Base-by-base conservation (phyloP, 768 basidiomycete genomes). In the Collybia mongolica region DNA sequence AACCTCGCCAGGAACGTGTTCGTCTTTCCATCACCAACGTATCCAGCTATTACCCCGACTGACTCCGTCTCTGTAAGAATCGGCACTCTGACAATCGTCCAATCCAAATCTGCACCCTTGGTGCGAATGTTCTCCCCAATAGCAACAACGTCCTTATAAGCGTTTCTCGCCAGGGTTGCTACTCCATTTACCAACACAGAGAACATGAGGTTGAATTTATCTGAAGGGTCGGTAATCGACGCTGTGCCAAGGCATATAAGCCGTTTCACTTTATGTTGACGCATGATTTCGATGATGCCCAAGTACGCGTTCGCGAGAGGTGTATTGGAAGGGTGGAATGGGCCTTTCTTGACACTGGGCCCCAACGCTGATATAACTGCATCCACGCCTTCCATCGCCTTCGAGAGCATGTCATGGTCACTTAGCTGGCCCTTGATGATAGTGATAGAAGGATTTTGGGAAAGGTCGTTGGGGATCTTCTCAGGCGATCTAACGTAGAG, bases 21-120 rank as follows among this genome's bases (percentile, higher is more conserved):
- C 6, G 73, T 76, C 55, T 72, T 75, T 14, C 76, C 77, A 54
- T 90, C 88, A 2, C 88, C 88, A 5, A 86, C 67, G 58, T 88
- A 87, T 2, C 88, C 88, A 23, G 76, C 82, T 2, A 79, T 62
- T 26, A 81, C 70, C 0, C 71, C 71, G 54, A 67, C 77, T 12
- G 68, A 69, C 20, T 72, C 60, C 3, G 72, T 67, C 53, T 80
- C 73, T 38, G 74, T 83, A 58, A 90, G 60, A 20, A 87, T 45
- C 0, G 87, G 87, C 2, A 90, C 86, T 28, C 88, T 72, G 24
- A 74, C 81, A 39, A 89, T 79, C 6, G 86, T 90, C 84, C 85
- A 90, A 19, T 83, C 78, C 15, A 88, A 57, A 17, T 77, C 72
- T 0, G 68, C 69, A 11, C 76, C 76, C 51, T 77, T 66, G 12